These are phyloP conservation scores for Chrysoporthe deuterocubensis DNA, from an alignment of 2,329 filamentous ascomycete genomes.

Conservation along the genomic window DNA sequence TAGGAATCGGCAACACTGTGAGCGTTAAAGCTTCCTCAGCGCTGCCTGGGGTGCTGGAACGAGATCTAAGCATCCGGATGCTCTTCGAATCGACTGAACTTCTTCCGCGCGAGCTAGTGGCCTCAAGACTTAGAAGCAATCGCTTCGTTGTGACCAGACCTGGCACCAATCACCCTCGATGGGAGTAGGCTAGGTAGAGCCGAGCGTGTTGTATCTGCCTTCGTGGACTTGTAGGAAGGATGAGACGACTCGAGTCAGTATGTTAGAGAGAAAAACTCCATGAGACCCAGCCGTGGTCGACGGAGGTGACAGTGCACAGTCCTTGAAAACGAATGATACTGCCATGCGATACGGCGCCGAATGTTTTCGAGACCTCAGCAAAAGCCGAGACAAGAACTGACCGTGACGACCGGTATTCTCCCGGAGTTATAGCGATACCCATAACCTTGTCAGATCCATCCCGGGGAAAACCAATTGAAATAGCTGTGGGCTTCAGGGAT, in stretches of 20 bases:
- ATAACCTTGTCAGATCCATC: not conserved
- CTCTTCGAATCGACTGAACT: not conserved
- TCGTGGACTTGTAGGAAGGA: not conserved
- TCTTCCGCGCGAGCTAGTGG: not conserved
- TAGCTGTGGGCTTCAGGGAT: slow-evolving; percentile 18
- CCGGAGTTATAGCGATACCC: slow-evolving; percentile 3
- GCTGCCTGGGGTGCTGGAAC: not conserved
- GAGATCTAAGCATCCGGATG: not conserved
- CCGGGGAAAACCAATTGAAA: slow-evolving; percentile 3
- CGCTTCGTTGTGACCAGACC: not conserved
- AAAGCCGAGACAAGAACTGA: not conserved
- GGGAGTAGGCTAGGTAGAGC: not conserved
- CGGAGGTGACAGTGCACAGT: not conserved
- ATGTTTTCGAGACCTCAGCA: not conserved
- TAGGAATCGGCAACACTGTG: not conserved
- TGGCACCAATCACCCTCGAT: not conserved
- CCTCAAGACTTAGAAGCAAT: not conserved
- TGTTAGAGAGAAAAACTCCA: not conserved
- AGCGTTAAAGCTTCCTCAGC: not conserved
- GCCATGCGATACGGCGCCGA: slow-evolving; percentile 1
- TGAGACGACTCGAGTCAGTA: not conserved
- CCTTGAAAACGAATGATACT: not conserved
- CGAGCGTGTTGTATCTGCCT: not conserved
- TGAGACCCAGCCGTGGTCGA: not conserved
- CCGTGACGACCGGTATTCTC: not conserved